A percentile compares a stretch with the other conserved stretches of the same genome.
These are phyloP conservation scores for Alternaria angustiovoidea DNA, from an alignment of 2,329 filamentous ascomycete genomes.

Conservation along the genomic window DNA sequence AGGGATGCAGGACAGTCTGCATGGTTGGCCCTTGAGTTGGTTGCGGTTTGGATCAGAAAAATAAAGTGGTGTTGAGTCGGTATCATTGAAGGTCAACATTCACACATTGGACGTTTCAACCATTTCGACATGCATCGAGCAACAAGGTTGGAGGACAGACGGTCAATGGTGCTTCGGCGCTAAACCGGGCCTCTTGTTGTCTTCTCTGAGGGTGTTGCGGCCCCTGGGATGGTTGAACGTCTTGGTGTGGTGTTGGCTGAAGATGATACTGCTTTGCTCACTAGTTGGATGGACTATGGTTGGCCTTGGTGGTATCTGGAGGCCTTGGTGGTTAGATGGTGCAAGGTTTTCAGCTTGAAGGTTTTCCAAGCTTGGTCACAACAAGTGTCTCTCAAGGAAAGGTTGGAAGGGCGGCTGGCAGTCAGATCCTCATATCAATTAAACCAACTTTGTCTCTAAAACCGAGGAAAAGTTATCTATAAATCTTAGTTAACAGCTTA, in stretches of 20 bases:
- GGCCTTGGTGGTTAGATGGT: not conserved
- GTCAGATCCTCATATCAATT: not conserved
- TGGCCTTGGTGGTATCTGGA: not conserved
- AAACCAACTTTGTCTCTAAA: not conserved
- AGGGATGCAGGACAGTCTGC: constrained; percentile 8
- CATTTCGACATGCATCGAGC: not conserved
- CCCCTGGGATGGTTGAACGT: constrained; percentile 2
- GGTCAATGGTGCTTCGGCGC: constrained; percentile 12
- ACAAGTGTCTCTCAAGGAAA: not conserved
- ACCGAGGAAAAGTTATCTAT: no score
- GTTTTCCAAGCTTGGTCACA: not conserved
- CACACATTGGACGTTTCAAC: not conserved
- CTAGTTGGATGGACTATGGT: not conserved
- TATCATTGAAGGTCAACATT: not conserved
- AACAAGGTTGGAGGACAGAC: constrained; percentile 20
- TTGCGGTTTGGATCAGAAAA: constrained; percentile 13
- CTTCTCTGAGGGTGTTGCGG: constrained; percentile 1
- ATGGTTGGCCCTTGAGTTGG: constrained; percentile 7
- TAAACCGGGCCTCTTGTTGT: constrained; percentile 17
- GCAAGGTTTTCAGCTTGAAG: not conserved
- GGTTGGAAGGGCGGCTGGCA: not conserved
- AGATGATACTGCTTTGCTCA: not conserved
- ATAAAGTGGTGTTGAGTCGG: constrained; percentile 1
- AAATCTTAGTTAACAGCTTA: no score
- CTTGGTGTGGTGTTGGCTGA: not conserved